Percentiles rank a stretch among this genome's conserved stretches.
phyloP scores from a whole-genome alignment of 2,329 filamentous ascomycete genomes.

The Chalara sp. region DNA sequence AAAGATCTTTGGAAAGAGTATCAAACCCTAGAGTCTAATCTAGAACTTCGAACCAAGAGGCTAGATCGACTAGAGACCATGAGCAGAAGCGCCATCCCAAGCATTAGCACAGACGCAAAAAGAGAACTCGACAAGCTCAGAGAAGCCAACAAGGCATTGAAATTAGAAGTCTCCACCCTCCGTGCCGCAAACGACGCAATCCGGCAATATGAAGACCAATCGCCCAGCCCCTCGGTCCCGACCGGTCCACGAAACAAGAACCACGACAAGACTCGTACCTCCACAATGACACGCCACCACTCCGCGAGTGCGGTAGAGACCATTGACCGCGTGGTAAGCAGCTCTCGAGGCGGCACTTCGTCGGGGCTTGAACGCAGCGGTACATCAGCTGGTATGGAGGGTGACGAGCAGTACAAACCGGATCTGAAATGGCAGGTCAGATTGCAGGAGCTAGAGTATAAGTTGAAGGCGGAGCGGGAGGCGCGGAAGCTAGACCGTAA shows the following conservation, averaged over 20 bases:
- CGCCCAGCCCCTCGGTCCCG: constrained; percentile 26
- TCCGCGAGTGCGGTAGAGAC: constrained; percentile 33
- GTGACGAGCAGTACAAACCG: constrained; percentile 48
- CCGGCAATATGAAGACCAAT: constrained; percentile 30
- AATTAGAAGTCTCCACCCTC: constrained; percentile 63
- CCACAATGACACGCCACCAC: constrained; percentile 47
- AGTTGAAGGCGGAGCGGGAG: constrained; percentile 86
- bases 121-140: constrained; percentile 55
- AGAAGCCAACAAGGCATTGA: constrained; percentile 55
- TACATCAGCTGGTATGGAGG: not conserved
- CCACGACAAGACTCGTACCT: constrained; percentile 16
- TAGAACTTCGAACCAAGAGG: constrained; percentile 75
- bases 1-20: constrained; percentile 89
- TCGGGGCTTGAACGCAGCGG: not conserved
- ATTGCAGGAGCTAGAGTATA: constrained; percentile 78
- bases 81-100: constrained; percentile 58
- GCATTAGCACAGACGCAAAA: constrained; percentile 11
- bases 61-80: constrained; percentile 81
- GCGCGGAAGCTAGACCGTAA: constrained; percentile 76
- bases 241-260: constrained; percentile 25
- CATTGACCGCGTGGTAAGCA: constrained; percentile 17
- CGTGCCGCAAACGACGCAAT: constrained; percentile 46
- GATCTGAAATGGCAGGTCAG: constrained; percentile 69
- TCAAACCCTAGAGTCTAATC: constrained; percentile 71
- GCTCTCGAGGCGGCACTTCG: constrained; percentile 1